Base-by-base conservation (phyloP, 371 early-diverging fungal genomes). In the Choanephora cucurbitarum region DNA sequence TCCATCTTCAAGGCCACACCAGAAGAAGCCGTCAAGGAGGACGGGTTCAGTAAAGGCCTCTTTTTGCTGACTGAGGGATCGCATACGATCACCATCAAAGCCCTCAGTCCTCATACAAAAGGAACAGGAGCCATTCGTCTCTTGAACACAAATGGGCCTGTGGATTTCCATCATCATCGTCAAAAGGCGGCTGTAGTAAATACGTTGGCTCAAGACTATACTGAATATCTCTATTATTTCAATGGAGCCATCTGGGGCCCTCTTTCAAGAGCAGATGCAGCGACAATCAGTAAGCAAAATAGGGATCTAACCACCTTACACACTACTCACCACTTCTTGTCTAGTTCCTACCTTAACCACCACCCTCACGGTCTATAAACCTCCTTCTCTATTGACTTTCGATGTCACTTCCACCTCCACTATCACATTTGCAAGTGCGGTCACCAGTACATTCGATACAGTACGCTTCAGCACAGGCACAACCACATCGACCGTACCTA, bases 1-100 rank as follows among this genome's bases (percentile, higher is more conserved):
- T 44, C 52, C 17, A 68, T 10, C 73, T 69, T 37, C 61, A 68
- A 52, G 73, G 28, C 15, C 18, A n/a, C 32, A 48, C 34, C 34
- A 6, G 48, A 48, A 32, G 48, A 48, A 19, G 48, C 32, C 31
- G 28, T 32, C 18, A 17, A 1, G 32, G 32, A 48, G n/a, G 48
- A 48, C 9, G 32, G 32, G 7, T 48, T 48, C 31, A 48, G 48
- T 14, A 28, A 31, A 19, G 48, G 48, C 8, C 14, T 31, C 18
- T 48, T 48, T 48, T 10, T 28, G 2, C 14, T 33, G 3, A 7
- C 19, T 4, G 32, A 28, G 5, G 48, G 48, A n/a, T 11, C n/a
- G 17, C 48, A 48, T 31, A 32, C 28, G 18, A 48, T 48, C 19
- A 48, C 19, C 18, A 48, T 48, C 14, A 28, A 48, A 13, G 48